A percentile compares a stretch with the other conserved stretches of the same genome.
Conservation (phyloP, 805 yeast genomes). For the Pichia membranifaciens region DNA sequence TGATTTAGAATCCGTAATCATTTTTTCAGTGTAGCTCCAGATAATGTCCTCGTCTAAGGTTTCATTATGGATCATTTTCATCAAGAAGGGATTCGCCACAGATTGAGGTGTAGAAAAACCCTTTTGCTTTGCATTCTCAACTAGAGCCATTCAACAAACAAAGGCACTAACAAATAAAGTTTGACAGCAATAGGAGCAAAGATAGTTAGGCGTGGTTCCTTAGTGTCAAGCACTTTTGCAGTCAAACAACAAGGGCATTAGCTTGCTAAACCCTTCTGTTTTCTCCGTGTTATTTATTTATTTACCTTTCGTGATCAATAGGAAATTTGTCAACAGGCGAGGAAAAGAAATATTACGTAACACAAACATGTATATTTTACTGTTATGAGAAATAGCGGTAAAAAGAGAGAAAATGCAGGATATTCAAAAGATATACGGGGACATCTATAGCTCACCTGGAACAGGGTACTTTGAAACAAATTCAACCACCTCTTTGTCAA, state of each 20-base stretch:
- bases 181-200: no score
- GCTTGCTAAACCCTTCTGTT: no score
- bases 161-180: no score
- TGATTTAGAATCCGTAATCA: neutral
- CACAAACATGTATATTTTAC: neutral
- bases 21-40: neutral
- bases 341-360: neutral
- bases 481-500: conserved; percentile 59
- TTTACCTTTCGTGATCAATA: conserved; percentile 1
- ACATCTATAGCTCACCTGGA: conserved; percentile 62
- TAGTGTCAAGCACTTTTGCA: no score
- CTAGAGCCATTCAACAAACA: no score
- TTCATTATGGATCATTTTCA: neutral
- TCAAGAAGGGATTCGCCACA: no score
- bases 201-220: no score
- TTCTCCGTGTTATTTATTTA: neutral
- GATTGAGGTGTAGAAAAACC: no score
- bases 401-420: neutral
- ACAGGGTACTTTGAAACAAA: conserved; percentile 81
- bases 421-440: neutral
- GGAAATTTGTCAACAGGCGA: conserved; percentile 4
- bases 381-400: neutral
- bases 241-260: no score
- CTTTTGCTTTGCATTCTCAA: no score
- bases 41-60: neutral